Percentiles rank a stretch among this genome's conserved stretches.
These are phyloP conservation scores for Diversispora epigaea DNA, from an alignment of 192 early-diverging fungal species.

Conservation along the genomic window DNA sequence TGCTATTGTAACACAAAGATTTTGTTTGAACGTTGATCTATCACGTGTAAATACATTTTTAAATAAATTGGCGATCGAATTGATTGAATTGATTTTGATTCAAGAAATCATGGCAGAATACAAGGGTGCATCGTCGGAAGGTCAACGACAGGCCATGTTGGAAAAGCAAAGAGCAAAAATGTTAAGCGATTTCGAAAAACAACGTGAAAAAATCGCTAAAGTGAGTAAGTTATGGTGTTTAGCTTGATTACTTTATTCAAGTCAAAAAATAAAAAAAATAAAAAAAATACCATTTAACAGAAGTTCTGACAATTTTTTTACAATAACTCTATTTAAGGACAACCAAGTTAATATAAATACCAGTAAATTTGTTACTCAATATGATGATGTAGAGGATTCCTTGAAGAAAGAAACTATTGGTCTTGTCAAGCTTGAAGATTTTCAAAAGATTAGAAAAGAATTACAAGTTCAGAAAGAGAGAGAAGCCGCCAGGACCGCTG, in stretches of 20 bases:
- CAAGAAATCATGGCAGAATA: slow-evolving; percentile 41
- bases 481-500: slow-evolving; percentile 63
- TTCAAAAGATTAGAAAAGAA: slow-evolving; percentile 78
- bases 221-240: slow-evolving; percentile 25
- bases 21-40: too few relatives aligned
- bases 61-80: too few relatives aligned
- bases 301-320: background rate
- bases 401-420: slow-evolving; percentile 89
- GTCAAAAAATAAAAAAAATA: background rate
- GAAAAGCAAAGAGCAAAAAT: slow-evolving; percentile 72
- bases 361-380: slow-evolving; percentile 78
- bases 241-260: background rate
- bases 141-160: slow-evolving; percentile 60
- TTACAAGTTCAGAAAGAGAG: slow-evolving; percentile 80
- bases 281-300: background rate
- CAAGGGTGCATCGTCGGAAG: slow-evolving; percentile 51
- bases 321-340: slow-evolving; percentile 45
- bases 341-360: slow-evolving; percentile 65
- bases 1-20: too few relatives aligned
- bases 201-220: slow-evolving; percentile 73
- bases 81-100: background rate
- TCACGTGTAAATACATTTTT: too few relatives aligned
- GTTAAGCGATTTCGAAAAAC: slow-evolving; percentile 65
- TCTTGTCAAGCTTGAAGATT: slow-evolving; percentile 85
- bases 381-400: slow-evolving; percentile 74